Conservation (phyloP, 1,139 yeast species). For the Torulaspora pretoriensis region DNA sequence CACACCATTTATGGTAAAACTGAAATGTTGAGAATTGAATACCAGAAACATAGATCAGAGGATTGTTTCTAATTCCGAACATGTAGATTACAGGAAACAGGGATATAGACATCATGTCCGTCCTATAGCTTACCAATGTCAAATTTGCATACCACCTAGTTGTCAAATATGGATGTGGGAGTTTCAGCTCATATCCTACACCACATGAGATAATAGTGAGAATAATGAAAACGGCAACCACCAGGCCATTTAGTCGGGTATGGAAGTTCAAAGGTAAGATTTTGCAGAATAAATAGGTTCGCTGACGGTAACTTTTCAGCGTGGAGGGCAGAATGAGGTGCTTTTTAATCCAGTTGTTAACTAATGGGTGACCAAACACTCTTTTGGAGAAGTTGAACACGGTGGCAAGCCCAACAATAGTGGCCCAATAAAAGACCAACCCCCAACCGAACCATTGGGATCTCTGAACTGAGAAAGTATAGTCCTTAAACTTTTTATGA, state of each 20-base stretch:
- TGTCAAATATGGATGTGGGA: constrained; percentile 44
- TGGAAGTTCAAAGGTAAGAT: constrained; percentile 44
- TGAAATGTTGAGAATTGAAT: constrained; percentile 46
- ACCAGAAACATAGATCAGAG: constrained; percentile 49
- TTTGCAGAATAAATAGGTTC: constrained; percentile 30
- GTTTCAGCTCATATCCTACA: constrained; percentile 39
- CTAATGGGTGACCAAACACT: constrained; percentile 21
- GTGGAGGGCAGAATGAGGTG: constrained; percentile 46
- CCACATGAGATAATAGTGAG: constrained; percentile 39
- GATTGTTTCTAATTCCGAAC: constrained; percentile 59
- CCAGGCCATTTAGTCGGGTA: constrained; percentile 45
- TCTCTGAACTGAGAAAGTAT: constrained; percentile 31
- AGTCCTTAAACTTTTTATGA: constrained; percentile 36
- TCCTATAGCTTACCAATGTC: constrained; percentile 51
- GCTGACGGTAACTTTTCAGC: constrained; percentile 39
- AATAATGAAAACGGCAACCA: constrained; percentile 40
- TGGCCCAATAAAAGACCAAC: constrained; percentile 40
- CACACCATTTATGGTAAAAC: constrained; percentile 45
- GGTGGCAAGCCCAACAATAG: constrained; percentile 34
- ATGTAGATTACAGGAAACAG: constrained; percentile 51
- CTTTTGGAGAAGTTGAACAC: constrained; percentile 31
- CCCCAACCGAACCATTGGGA: constrained; percentile 45
- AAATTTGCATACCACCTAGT: constrained; percentile 39
- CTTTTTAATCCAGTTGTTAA: constrained; percentile 24
- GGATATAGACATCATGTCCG: constrained; percentile 48